Evolutionary conservation across 176 grass and related monocot genomes (phyloP), one percentile per base, ranked within the genome.

Genomic region (Ananas comosus): DNA sequence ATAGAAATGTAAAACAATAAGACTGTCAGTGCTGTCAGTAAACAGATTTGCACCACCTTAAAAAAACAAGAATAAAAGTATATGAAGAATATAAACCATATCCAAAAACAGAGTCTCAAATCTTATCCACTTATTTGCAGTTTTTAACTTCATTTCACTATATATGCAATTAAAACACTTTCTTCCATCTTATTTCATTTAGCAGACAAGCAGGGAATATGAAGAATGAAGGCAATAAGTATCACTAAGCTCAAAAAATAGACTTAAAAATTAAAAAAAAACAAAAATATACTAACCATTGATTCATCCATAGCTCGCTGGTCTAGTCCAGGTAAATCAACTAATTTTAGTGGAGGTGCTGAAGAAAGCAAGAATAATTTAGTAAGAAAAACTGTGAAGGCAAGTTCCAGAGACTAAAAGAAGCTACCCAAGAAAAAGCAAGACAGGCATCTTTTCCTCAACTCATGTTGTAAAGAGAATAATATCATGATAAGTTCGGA

Each of bases 321-420:
- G 69, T 96, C 87, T 70, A 96, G 63, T 50, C 91, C 91, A 12
- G 87, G 91, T 69, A 96, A 69, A 76, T 96, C 91, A 61, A 96
- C 76, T 64, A 96, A 71, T 83, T 96, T 91, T 14, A 96, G 25
- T 76, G 85, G 71, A 76, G 85, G 85, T 5, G 87, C 85, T 91
- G 87, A 79, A 87, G 85, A 48, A 80, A 18, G 21, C 16, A 9
- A 61, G 21, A 61, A 19, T 16, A 2, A 3, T 10, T 61, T 19
- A 21, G 56, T 19, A 61, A 61, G 16, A 17, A n/a, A 17, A 57
- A 57, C 53, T 57, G 53, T 57, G 53, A 0, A 57, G 33, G 33
- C 33, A 42, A 42, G 4, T 42, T 42, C 33, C 33, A 42, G 5
- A 42, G 33, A 42, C 33, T 42, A 42, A 42, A 42, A 42, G 33